Evolutionary conservation across 208 protist genomes (phyloP), one percentile per base, ranked within the genome.

Genomic region (Porcisia hertigi): DNA sequence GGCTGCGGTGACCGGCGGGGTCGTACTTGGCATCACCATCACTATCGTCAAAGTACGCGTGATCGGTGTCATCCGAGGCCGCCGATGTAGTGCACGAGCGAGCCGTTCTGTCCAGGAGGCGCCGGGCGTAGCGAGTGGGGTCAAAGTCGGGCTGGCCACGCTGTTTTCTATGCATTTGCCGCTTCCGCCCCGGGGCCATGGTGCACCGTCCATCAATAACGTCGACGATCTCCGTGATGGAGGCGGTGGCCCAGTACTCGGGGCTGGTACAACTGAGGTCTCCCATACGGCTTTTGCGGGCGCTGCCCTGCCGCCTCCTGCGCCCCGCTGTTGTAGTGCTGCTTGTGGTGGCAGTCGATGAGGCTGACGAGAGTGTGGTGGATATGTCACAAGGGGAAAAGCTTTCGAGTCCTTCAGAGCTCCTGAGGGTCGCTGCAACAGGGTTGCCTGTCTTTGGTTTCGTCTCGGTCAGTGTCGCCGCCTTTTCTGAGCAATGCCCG

Each of bases 341-440:
- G 47, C 23, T 53, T 20, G 3, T 43, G 47, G 5, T 54, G 53
- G 55, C 47, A 1, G 69, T 75, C 3, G 76, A 75, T 5, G 71
- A 71, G 36, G 43, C 49, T 18, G 71, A 70, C 3, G 71, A 69
- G 36, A 69, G 41, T 2, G 58, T 59, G 34, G 57, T 25, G 14
- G 77, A 74, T 36, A 81, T 49, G 58, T 77, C 71, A 47, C 77
- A 81, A 0, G 77, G 77, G 55, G 77, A 81, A 54, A 49, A 30
- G 71, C 57, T 75, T 25, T 65, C 71, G 16, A 23, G 49, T 36
- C 16, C 45, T n/a, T 7, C 43, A 2, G 49, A n/a, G 64, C 64
- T 11, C 2, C 34, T 65, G 39, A 5, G n/a, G 16, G 20, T 16
- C 18, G 52, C 47, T 25, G 63, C 34, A 16, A 25, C 45, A 62